phyloP scores from a whole-genome alignment of 192 early-diverging fungal genomes.

The Coemansia sp. region DNA sequence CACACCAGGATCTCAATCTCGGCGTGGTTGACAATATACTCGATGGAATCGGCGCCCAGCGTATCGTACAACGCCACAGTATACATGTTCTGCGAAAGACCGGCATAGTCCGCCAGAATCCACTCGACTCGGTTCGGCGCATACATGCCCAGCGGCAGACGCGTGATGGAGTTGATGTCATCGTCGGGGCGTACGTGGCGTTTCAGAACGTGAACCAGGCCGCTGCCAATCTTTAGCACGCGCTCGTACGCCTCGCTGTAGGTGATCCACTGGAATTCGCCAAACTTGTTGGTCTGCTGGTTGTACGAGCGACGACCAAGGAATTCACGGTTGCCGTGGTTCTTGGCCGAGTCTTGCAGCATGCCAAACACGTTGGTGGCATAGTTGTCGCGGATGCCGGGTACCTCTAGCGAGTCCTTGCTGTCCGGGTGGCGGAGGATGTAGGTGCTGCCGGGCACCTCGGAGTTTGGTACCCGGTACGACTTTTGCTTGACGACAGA shows the following conservation, averaged over 20 bases:
- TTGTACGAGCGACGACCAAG: conserved; percentile 68
- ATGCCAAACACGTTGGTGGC: conserved; percentile 47
- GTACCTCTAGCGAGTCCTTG: conserved; percentile 42
- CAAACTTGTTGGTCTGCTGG: conserved; percentile 63
- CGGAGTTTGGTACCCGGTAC: conserved; percentile 54
- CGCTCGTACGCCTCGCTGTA: conserved; percentile 67
- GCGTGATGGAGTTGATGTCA: conserved; percentile 33
- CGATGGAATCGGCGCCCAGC: conserved; percentile 79
- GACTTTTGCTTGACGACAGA: conserved; percentile 34
- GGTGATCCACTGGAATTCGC: conserved; percentile 71
- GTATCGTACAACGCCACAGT: conserved; percentile 89
- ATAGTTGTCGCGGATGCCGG: conserved; percentile 21
- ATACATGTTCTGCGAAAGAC: conserved; percentile 65
- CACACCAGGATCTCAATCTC: conserved; percentile 74
- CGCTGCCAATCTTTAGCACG: conserved; percentile 68
- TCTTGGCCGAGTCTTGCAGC: conserved; percentile 57
- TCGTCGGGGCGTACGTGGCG: conserved; percentile 41
- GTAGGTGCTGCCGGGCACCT: conserved; percentile 45
- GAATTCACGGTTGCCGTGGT: conserved; percentile 60
- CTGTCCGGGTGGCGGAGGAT: conserved; percentile 44
- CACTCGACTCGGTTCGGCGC: conserved; percentile 78
- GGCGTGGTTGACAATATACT: conserved; percentile 86
- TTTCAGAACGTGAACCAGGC: conserved; percentile 67
- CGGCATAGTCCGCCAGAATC: conserved; percentile 70
- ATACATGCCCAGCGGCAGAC: conserved; percentile 70